phyloP scores from a whole-genome alignment of 106 monocot genomes.

The Amphibolis antarctica region DNA sequence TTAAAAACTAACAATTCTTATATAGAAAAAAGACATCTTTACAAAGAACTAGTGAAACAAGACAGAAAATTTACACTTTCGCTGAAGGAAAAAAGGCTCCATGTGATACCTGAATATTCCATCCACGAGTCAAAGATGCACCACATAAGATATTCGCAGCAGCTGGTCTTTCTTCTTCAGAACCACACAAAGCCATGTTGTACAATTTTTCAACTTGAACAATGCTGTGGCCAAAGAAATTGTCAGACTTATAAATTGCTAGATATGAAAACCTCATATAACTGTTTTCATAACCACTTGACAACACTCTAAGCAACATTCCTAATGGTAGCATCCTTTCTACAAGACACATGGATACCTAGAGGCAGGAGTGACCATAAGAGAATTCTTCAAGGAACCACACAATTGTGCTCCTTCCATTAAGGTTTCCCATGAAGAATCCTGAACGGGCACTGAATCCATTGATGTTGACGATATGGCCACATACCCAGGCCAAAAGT shows the following conservation, averaged over 20 bases:
- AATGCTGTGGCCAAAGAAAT: slow-evolving; percentile 31
- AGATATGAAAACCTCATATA: neutral
- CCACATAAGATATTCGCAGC: slow-evolving; percentile 83
- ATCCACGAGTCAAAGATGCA: slow-evolving; percentile 71
- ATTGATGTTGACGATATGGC: slow-evolving; percentile 26
- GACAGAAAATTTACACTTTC: no score
- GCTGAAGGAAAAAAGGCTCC: neutral
- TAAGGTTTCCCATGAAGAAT: slow-evolving; percentile 67
- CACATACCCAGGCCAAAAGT: slow-evolving; percentile 92
- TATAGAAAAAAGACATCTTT: no score
- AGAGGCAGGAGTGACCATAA: slow-evolving; percentile 68
- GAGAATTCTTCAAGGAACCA: slow-evolving; percentile 49
- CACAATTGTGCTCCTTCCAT: slow-evolving; percentile 66
- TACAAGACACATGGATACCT: slow-evolving; percentile 32
- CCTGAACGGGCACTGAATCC: slow-evolving; percentile 35
- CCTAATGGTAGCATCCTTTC: neutral
- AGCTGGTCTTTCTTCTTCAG: slow-evolving; percentile 66
- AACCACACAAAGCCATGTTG: slow-evolving; percentile 60
- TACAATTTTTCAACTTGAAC: slow-evolving; percentile 68
- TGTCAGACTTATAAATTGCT: slow-evolving; percentile 3
- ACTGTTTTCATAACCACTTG: neutral
- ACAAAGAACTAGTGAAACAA: no score
- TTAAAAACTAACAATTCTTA: no score
- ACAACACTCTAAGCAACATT: neutral
- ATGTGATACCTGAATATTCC: slow-evolving; percentile 81